These are phyloP conservation scores for Mycena capillaripes DNA, from an alignment of 768 basidiomycete genomes.

Conservation along the genomic window DNA sequence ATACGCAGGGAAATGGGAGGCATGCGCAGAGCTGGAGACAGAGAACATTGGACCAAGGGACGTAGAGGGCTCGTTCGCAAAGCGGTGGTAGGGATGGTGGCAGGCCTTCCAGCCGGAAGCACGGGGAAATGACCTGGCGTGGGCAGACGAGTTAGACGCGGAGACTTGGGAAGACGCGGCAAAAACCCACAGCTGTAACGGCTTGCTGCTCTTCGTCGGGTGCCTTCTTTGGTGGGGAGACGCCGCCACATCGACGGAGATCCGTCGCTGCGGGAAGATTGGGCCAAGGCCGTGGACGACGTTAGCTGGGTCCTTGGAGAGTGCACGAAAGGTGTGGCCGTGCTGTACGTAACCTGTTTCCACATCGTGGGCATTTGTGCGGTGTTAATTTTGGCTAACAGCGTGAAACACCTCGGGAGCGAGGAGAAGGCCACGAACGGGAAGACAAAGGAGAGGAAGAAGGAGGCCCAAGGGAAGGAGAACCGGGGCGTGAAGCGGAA, in stretches of 20 bases:
- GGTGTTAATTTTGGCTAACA: too few species aligned
- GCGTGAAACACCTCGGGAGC: too few species aligned
- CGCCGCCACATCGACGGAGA: neutral
- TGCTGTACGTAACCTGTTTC: slow-evolving; percentile 53
- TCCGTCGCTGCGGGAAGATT: neutral
- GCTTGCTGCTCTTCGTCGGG: neutral
- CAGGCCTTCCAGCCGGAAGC: neutral
- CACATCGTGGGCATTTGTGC: too few species aligned
- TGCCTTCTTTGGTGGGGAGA: slow-evolving; percentile 1
- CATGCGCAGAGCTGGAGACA: neutral
- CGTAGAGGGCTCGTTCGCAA: neutral
- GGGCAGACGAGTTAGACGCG: neutral
- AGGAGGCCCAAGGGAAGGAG: too few species aligned
- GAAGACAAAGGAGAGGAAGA: too few species aligned
- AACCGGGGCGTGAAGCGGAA: too few species aligned
- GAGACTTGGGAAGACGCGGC: neutral
- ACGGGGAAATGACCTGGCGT: neutral
- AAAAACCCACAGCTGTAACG: slow-evolving; percentile 7
- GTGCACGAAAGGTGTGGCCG: neutral
- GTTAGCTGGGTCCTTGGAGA: neutral
- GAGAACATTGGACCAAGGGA: neutral
- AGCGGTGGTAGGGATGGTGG: slow-evolving; percentile 8
- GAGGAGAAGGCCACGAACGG: too few species aligned
- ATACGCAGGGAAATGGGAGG: neutral
- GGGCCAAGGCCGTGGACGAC: neutral